Evolutionary conservation across 2,329 filamentous ascomycete species (phyloP), one percentile per base, ranked within the genome.

Genomic region (Pleurostoma richardsiae): DNA sequence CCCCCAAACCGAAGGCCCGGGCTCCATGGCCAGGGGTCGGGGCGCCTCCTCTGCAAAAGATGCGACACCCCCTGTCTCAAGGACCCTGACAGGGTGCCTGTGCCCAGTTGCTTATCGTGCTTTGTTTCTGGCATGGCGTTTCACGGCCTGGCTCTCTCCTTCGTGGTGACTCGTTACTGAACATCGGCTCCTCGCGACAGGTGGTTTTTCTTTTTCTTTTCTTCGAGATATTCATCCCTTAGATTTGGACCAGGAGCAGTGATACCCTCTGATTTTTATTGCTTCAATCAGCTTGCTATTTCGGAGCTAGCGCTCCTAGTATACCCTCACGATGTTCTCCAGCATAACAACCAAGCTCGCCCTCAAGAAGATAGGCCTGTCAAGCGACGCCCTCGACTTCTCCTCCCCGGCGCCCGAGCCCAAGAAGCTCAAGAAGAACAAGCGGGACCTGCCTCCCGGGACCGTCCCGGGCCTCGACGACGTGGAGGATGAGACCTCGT

Each of bases 291-390:
- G 19, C 19, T 19, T 19, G 19, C 19, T 19, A 19, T 19, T 19
- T 19, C 19, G 19, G 19, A 19, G 19, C 19, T 19, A 19, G 19
- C 19, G 19, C 19, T 19, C 19, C 19, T 19, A 19, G 19, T 19
- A 19, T 19, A 19, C 49, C 38, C 11, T 45, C 58, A 64, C 56
- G 46, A 82, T 82, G 79, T 72, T 82, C 58, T 72, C 73, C 55
- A 74, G 68, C 52, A 63, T 83, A 47, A 72, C 73, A 11, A 77
- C 78, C 41, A 82, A 82, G 62, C 64, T 82, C 52, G 79, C 78
- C 50, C 68, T 83, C 54, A 77, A 71, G 53, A 80, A 79, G 58
- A 71, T 71, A 43, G 79, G 79, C 57, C 60, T 82, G 46, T 70
- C 74, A 38, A 73, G 68, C 61, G 66, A 80, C 53, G 62, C 71